Base-by-base conservation (phyloP, 345 rosid species). In the Leavenworthia alabamica region DNA sequence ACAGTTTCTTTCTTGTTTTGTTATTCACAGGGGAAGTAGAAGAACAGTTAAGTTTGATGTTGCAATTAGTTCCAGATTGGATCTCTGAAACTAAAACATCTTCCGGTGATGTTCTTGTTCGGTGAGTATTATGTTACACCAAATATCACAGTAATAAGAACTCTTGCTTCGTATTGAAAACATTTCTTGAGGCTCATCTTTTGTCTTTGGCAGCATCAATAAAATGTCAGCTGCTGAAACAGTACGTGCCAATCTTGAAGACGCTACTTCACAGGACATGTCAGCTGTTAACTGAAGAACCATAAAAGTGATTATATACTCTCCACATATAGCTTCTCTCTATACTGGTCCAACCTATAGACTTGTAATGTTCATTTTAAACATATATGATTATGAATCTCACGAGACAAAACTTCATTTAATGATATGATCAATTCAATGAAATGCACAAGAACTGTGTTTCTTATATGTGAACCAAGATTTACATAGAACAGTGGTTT, bases 61-160 rank as follows among this genome's bases (percentile, higher is more conserved):
- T 73, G 65, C 86, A 86, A 62, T 68, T 88, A 20, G 92, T 81
- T 57, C 99, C 99, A 0, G 96, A 87, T 51, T 87, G 99, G 99
- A 85, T 93, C 42, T 80, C 80, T 8, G 86, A 83, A 74, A 86
- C 82, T 65, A 51, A 52, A 28, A 68, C 87, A 14, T 74, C 78
- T 49, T 35, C 80, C 20, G 93, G 96, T 5, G 95, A 83, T 68
- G n/a, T 70, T 52, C 85, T 87, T 55, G 54, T 88, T 31, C 66
- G 96, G 99, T 90, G 51, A 81, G 85, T 53, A 49, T 4, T 2
- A 24, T 41, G 50, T 39, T 63, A 14, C 3, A n/a, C 56, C 56
- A 67, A 64, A 47, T 39, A 19, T 28, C 43, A 43, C 31, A 17
- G n/a, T 3, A 60, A 45, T 51, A 31, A 13, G 20, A 33, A 23